Evolutionary conservation across 2,329 filamentous ascomycete genomes (phyloP).

Genomic region (Calonectria pauciramosa): DNA sequence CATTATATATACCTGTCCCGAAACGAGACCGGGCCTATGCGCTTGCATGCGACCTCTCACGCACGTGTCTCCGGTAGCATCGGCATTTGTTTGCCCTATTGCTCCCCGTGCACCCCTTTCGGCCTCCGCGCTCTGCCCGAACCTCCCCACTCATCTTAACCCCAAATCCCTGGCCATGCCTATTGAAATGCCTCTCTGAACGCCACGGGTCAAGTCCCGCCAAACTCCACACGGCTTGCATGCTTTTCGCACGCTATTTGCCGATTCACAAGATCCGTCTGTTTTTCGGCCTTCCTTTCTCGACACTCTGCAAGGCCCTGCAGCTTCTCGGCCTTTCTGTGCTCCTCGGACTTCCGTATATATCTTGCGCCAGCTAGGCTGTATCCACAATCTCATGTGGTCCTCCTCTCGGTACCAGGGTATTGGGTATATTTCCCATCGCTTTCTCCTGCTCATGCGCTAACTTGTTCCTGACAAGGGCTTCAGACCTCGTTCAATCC

Average conservation of each 20-base stretch:
- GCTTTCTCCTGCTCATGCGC: slow-evolving; percentile 15
- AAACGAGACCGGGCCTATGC: background rate
- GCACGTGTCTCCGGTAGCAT: slow-evolving; percentile 13
- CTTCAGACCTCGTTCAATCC: slow-evolving; percentile 21
- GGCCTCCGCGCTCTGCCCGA: background rate
- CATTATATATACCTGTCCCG: slow-evolving; percentile 2
- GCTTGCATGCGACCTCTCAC: slow-evolving; percentile 6
- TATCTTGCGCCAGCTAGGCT: slow-evolving; percentile 3
- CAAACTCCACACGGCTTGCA: slow-evolving; percentile 17
- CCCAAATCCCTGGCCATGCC: slow-evolving; percentile 10
- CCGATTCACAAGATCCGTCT: background rate
- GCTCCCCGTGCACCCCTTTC: background rate
- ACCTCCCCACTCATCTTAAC: slow-evolving; percentile 1
- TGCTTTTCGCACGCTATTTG: slow-evolving; percentile 3
- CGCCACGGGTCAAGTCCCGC: slow-evolving; percentile 11
- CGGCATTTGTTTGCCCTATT: slow-evolving; percentile 22
- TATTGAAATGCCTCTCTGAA: slow-evolving; percentile 24
- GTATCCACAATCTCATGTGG: background rate
- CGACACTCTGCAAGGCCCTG: background rate
- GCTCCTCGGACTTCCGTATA: slow-evolving; percentile 1
- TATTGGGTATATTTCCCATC: slow-evolving; percentile 33
- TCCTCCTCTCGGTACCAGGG: slow-evolving; percentile 18
- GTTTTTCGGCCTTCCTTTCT: background rate
- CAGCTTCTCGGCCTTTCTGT: slow-evolving; percentile 8
- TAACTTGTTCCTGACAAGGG: slow-evolving; percentile 26